These are phyloP conservation scores for Penicillium sp. DNA, from an alignment of 2,329 filamentous ascomycete species.

Conservation along the genomic window DNA sequence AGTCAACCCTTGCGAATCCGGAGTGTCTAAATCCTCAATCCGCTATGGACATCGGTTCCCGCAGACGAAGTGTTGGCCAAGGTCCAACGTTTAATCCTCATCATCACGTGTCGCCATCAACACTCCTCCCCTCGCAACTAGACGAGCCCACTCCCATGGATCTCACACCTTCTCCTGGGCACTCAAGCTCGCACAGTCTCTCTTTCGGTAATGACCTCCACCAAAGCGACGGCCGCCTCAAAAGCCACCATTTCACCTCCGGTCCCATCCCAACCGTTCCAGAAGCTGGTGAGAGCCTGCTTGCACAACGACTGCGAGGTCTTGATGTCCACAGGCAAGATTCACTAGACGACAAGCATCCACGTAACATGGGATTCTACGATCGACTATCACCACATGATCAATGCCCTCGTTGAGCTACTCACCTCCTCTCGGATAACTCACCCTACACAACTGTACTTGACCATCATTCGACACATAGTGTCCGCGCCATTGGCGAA, in stretches of 20 bases:
- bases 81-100: conserved; percentile 14
- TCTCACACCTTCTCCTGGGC: conserved; percentile 22
- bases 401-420: neutral
- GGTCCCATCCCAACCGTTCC: conserved; percentile 38
- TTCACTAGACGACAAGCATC: conserved; percentile 13
- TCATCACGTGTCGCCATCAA: conserved; percentile 13
- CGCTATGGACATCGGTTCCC: conserved; percentile 61
- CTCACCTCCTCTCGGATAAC: neutral
- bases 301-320: conserved; percentile 68
- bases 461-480: conserved; percentile 1
- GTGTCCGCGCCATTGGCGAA: neutral
- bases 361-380: neutral
- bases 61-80: conserved; percentile 59
- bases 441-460: neutral
- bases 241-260: conserved; percentile 54
- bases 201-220: conserved; percentile 66
- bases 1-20: conserved; percentile 34
- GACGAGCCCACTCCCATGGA: conserved; percentile 8
- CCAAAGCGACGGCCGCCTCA: conserved; percentile 65
- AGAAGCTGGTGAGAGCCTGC: conserved; percentile 62
- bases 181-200: conserved; percentile 31
- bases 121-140: conserved; percentile 14
- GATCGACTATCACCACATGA: neutral
- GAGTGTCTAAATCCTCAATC: conserved; percentile 51
- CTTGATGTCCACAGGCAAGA: conserved; percentile 53